phyloP scores from a whole-genome alignment of 2,329 filamentous ascomycete genomes.

The Aureobasidium melanogenum region DNA sequence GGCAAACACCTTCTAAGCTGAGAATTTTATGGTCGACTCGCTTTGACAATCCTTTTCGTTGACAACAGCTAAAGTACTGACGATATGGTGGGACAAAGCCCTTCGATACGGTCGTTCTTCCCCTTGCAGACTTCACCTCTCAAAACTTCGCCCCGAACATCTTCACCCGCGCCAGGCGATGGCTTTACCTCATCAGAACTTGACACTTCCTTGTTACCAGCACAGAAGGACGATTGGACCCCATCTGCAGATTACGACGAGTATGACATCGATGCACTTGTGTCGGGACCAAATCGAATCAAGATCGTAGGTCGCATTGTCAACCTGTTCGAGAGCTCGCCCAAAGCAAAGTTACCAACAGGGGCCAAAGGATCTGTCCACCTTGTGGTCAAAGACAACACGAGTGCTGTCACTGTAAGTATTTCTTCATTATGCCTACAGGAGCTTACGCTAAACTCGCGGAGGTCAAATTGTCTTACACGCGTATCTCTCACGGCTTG shows the following conservation, averaged over 20 bases:
- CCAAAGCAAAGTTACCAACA: conserved; percentile 33
- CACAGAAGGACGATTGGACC: conserved; percentile 31
- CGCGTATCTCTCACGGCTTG: conserved; percentile 32
- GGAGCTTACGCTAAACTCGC: background rate
- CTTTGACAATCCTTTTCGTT: background rate
- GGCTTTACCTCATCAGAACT: conserved; percentile 45
- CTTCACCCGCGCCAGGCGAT: conserved; percentile 30
- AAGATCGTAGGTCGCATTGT: conserved; percentile 48
- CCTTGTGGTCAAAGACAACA: conserved; percentile 48
- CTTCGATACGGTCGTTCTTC: conserved; percentile 39
- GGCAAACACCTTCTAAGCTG: background rate
- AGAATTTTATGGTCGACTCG: background rate
- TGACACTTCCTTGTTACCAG: conserved; percentile 20
- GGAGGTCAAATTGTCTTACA: conserved; percentile 46
- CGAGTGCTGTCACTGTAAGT: conserved; percentile 44
- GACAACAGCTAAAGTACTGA: background rate
- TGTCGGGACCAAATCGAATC: conserved; percentile 42
- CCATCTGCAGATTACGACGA: conserved; percentile 40
- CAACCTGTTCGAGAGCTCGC: conserved; percentile 42
- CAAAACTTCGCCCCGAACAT: conserved; percentile 15
- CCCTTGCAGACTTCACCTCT: conserved; percentile 18
- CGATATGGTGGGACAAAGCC: conserved; percentile 12
- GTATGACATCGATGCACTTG: conserved; percentile 38
- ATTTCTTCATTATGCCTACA: background rate
- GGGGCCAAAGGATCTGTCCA: conserved; percentile 45